Conservation (phyloP, 2,329 filamentous ascomycete genomes). For the Claviceps sorghi region DNA sequence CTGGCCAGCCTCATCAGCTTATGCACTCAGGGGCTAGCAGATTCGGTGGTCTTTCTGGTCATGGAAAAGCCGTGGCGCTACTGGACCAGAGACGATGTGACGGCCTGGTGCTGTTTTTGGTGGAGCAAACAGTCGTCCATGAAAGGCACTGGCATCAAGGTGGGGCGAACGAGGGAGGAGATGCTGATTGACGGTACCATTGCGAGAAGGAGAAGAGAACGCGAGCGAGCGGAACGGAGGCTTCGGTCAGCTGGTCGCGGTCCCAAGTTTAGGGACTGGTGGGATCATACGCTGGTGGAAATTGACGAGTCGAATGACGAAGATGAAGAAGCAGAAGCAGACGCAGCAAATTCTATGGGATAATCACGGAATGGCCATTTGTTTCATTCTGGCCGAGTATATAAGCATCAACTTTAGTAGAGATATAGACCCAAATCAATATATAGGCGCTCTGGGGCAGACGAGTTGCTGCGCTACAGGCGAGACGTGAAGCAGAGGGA, state of each 20-base stretch:
- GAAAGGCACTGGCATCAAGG: constrained; percentile 10
- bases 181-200: constrained; percentile 34
- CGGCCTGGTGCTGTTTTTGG: not conserved
- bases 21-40: constrained; percentile 50
- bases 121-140: not conserved
- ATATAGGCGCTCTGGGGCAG: not conserved
- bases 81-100: constrained; percentile 6
- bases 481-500: not conserved
- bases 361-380: not conserved
- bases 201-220: constrained; percentile 32
- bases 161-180: constrained; percentile 36
- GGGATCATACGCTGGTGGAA: constrained; percentile 12
- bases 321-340: not conserved
- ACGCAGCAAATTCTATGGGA: not conserved
- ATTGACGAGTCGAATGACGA: constrained; percentile 4
- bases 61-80: constrained; percentile 55
- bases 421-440: not conserved
- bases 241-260: constrained; percentile 9
- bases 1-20: constrained; percentile 43
- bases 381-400: not conserved
- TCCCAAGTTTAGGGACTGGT: constrained; percentile 14
- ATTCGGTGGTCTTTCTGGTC: constrained; percentile 52
- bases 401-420: not conserved
- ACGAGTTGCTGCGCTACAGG: not conserved
- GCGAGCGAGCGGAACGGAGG: constrained; percentile 27